Evolutionary conservation across 1,139 yeast genomes (phyloP).

Genomic region (Saccharomyces pastorianus): DNA sequence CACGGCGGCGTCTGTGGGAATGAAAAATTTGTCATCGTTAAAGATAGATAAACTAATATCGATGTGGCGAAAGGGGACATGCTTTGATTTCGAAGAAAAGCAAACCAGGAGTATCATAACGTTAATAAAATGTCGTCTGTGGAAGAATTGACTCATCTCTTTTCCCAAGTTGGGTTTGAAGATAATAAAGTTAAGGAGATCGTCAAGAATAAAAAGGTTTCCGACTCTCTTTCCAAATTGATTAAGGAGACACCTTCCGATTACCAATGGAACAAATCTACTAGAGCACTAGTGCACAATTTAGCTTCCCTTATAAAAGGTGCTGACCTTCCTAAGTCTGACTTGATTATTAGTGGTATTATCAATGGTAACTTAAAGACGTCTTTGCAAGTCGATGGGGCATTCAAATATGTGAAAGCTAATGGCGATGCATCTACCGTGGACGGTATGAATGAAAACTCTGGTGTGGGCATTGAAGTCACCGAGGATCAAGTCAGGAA

Average conservation of each 20-base stretch:
- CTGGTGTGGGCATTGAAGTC: conserved; percentile 80
- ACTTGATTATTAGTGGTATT: conserved; percentile 51
- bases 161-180: conserved; percentile 58
- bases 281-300: conserved; percentile 60
- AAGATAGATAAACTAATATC: not conserved
- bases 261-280: conserved; percentile 39
- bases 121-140: conserved; percentile 25
- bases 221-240: conserved; percentile 56
- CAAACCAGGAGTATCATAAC: not conserved
- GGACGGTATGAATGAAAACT: conserved; percentile 46
- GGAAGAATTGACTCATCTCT: conserved; percentile 39
- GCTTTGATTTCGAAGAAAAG: not conserved
- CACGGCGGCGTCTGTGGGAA: not conserved
- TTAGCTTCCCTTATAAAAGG: conserved; percentile 62
- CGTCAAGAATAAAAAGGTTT: conserved; percentile 75
- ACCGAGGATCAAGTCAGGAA: conserved; percentile 55
- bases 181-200: conserved; percentile 69
- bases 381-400: conserved; percentile 71
- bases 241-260: conserved; percentile 37
- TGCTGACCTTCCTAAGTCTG: conserved; percentile 36
- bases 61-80: not conserved
- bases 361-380: conserved; percentile 56
- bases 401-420: conserved; percentile 55
- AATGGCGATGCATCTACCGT: conserved; percentile 37
- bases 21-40: not conserved